These are phyloP conservation scores for Yamadazyma laniorum DNA, from an alignment of 805 yeast species.

Conservation along the genomic window DNA sequence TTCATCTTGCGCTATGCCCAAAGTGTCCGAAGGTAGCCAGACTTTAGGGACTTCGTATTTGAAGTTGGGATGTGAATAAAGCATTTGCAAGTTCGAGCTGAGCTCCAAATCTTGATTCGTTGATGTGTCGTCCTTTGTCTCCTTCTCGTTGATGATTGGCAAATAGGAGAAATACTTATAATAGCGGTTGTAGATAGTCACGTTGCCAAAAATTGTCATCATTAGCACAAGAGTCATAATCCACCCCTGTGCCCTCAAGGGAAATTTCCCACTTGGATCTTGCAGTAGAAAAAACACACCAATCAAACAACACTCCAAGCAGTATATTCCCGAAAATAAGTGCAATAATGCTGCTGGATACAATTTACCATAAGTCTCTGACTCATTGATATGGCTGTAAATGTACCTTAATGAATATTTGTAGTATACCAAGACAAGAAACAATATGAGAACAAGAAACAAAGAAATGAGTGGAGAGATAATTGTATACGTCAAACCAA, in stretches of 20 bases:
- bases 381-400: slow-evolving; percentile 47
- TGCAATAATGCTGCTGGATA: slow-evolving; percentile 77
- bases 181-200: slow-evolving; percentile 46
- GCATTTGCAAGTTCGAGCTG: slow-evolving; percentile 16
- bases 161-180: slow-evolving; percentile 26
- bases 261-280: slow-evolving; percentile 43
- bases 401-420: slow-evolving; percentile 66
- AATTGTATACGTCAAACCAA: slow-evolving; percentile 74
- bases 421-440: slow-evolving; percentile 57
- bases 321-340: slow-evolving; percentile 76
- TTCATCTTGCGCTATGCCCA: slow-evolving; percentile 11
- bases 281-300: slow-evolving; percentile 70
- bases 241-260: slow-evolving; percentile 48
- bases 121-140: not conserved
- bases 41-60: slow-evolving; percentile 34
- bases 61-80: slow-evolving; percentile 39
- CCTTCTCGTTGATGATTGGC: slow-evolving; percentile 17
- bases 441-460: slow-evolving; percentile 55
- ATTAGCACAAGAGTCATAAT: slow-evolving; percentile 52
- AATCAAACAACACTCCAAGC: slow-evolving; percentile 71
- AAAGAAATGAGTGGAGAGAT: slow-evolving; percentile 76
- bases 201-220: slow-evolving; percentile 57
- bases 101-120: not conserved
- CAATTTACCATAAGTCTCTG: slow-evolving; percentile 67
- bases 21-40: slow-evolving; percentile 42